Conservation (phyloP, 192 early-diverging fungal genomes). For the Polychytrium aggregatum region DNA sequence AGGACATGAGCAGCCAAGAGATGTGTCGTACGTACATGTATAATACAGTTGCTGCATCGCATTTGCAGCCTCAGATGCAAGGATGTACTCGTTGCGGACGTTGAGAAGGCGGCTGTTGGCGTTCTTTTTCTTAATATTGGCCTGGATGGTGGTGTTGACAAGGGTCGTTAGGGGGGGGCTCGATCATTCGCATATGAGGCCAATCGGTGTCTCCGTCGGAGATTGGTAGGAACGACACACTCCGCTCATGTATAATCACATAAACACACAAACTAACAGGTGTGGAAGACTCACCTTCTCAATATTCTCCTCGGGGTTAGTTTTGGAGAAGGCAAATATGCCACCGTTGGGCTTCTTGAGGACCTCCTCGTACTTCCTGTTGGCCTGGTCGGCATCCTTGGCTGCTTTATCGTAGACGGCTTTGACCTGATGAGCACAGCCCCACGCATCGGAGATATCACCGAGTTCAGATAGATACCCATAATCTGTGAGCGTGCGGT, state of each 20-base stretch:
- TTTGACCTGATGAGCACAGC: slow-evolving; percentile 12
- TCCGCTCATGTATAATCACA: too few species aligned
- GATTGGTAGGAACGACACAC: too few species aligned
- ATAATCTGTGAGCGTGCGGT: too few species aligned
- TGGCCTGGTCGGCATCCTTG: slow-evolving; percentile 26
- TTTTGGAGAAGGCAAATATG: too few species aligned
- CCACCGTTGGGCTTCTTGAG: slow-evolving; percentile 31
- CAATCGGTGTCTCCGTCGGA: too few species aligned
- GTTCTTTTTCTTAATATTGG: slow-evolving; percentile 29
- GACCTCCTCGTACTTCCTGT: slow-evolving; percentile 33
- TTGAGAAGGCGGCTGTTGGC: slow-evolving; percentile 17
- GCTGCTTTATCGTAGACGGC: slow-evolving; percentile 30
- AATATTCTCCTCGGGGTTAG: slow-evolving; percentile 27
- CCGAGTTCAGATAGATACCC: too few species aligned
- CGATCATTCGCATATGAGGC: too few species aligned
- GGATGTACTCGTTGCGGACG: slow-evolving; percentile 33
- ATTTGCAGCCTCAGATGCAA: slow-evolving; percentile 24
- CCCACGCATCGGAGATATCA: too few species aligned
- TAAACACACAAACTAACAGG: too few species aligned
- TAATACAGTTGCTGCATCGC: slow-evolving; percentile 21
- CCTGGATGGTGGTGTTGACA: too few species aligned
- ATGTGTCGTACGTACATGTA: not conserved
- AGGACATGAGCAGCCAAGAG: not conserved
- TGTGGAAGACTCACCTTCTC: slow-evolving; percentile 21
- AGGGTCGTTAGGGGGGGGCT: too few species aligned